Evolutionary conservation across 1,139 yeast species (phyloP), one percentile per base, ranked within the genome.

Genomic region (Oligophagozyma castellii): DNA sequence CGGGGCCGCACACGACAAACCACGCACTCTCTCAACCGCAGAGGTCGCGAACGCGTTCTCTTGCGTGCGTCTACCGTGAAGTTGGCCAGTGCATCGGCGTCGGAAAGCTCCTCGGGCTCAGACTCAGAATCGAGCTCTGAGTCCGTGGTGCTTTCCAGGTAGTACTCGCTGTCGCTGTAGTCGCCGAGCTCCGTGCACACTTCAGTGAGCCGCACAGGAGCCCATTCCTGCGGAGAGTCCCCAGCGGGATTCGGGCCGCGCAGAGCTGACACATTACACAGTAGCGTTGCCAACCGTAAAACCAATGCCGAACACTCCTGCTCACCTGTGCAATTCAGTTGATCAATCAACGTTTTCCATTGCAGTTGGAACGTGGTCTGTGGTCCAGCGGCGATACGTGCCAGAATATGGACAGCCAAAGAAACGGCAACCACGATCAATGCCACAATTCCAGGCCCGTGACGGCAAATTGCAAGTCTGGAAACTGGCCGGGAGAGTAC

Each of bases 271-370:
- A n/a, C n/a, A n/a, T n/a, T n/a, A 10, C 20, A 18, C 10, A 51
- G 32, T 23, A 50, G 27, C 18, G 42, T 26, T 4, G 51, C 51
- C 8, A 48, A 35, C 29, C 42, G 48, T 16, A 38, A 34, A n/a
- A 46, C 36, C 10, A 46, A 44, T 12, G 29, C 30, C 11, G 48
- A 37, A 28, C 42, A 49, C 22, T 51, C 56, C 34, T 49, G 53
- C 26, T 51, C 56, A 5, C 55, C 56, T 1, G 48, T 49, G 26
- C 48, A 44, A 27, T 46, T 48, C 24, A 51, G 31, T 27, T 49
- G 53, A 16, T 40, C 46, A 8, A 33, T 7, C 20, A 18, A 7
- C 7, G 7, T 18, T 7, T 18, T 18, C 7, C 10, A 7, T 10
- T 18, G 20, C 20, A 7, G 7, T 7, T 7, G 7, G 10, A 7